A percentile compares a stretch with the other conserved stretches of the same genome.
These are phyloP conservation scores for Carnegiea gigantea DNA, from an alignment of 179 eudicot genomes.

Conservation along the genomic window DNA sequence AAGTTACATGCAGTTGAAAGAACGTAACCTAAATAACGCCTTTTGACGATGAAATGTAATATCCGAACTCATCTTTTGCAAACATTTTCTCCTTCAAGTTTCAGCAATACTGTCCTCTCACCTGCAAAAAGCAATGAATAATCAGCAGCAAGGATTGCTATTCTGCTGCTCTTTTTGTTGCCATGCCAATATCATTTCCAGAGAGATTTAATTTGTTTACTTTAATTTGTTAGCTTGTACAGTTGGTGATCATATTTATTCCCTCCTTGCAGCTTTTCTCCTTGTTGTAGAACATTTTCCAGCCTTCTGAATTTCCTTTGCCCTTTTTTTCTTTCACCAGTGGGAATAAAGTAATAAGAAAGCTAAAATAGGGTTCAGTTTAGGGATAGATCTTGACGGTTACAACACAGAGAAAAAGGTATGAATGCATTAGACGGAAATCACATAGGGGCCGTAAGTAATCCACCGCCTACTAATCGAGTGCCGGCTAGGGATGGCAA, in stretches of 20 bases:
- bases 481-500: no score
- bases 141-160: background rate
- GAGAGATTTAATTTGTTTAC: background rate
- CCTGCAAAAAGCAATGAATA: background rate
- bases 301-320: background rate
- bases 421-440: background rate
- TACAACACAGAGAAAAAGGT: slow-evolving; percentile 3
- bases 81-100: slow-evolving; percentile 17
- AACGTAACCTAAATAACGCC: slow-evolving; percentile 12
- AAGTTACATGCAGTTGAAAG: slow-evolving; percentile 7
- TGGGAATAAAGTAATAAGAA: background rate
- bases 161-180: slow-evolving; percentile 18
- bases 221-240: slow-evolving; percentile 9
- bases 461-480: background rate
- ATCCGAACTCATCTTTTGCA: slow-evolving; percentile 11
- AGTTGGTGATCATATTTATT: slow-evolving; percentile 21
- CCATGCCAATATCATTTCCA: slow-evolving; percentile 14
- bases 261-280: slow-evolving; percentile 11
- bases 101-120: slow-evolving; percentile 2
- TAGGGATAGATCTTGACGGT: slow-evolving; percentile 8
- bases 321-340: background rate
- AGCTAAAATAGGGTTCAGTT: background rate
- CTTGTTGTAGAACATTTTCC: slow-evolving; percentile 16
- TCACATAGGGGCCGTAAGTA: background rate
- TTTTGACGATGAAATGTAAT: slow-evolving; percentile 19